Percentiles rank a stretch among this genome's conserved stretches.
Evolutionary conservation across 768 basidiomycete species (phyloP).

Genomic region (Asterophora parasitica): DNA sequence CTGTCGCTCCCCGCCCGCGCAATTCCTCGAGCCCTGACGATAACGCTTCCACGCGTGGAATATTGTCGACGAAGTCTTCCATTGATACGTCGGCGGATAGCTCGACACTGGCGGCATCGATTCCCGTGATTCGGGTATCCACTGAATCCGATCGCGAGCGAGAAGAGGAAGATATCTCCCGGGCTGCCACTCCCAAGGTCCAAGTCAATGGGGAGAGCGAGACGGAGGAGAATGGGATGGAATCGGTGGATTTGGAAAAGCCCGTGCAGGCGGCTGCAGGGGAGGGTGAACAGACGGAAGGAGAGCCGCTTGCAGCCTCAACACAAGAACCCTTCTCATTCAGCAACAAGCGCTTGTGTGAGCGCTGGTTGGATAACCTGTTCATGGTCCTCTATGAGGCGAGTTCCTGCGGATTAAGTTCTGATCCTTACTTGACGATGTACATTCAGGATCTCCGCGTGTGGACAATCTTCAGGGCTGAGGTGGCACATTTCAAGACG

Average conservation of each 20-base stretch:
- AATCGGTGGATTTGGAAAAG: constrained; percentile 31
- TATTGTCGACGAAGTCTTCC: constrained; percentile 37
- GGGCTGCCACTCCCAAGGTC: constrained; percentile 15
- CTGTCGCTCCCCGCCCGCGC: constrained; percentile 27
- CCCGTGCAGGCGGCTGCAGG: constrained; percentile 51
- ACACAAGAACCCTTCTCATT: constrained; percentile 77
- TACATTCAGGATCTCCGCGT: constrained; percentile 78
- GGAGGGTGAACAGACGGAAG: constrained; percentile 36
- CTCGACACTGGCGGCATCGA: constrained; percentile 20
- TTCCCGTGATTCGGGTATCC: constrained; percentile 74
- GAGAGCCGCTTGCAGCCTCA: constrained; percentile 29
- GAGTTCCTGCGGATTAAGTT: constrained; percentile 27
- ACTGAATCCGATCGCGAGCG: constrained; percentile 55
- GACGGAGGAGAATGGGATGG: constrained; percentile 26
- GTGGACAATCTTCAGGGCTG: constrained; percentile 98
- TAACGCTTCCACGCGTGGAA: constrained; percentile 64
- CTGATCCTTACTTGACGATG: constrained; percentile 5
- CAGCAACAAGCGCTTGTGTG: constrained; percentile 94
- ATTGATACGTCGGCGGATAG: constrained; percentile 21
- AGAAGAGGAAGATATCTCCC: constrained; percentile 28
- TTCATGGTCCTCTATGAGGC: constrained; percentile 98
- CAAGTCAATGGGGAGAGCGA: constrained; percentile 25
- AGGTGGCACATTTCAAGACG: constrained; percentile 97
- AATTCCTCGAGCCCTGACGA: constrained; percentile 41
- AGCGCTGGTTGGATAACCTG: constrained; percentile 95